Evolutionary conservation across 2,329 filamentous ascomycete genomes (phyloP), one percentile per base, ranked within the genome.

Genomic region (Phyllosticta citriasiana): DNA sequence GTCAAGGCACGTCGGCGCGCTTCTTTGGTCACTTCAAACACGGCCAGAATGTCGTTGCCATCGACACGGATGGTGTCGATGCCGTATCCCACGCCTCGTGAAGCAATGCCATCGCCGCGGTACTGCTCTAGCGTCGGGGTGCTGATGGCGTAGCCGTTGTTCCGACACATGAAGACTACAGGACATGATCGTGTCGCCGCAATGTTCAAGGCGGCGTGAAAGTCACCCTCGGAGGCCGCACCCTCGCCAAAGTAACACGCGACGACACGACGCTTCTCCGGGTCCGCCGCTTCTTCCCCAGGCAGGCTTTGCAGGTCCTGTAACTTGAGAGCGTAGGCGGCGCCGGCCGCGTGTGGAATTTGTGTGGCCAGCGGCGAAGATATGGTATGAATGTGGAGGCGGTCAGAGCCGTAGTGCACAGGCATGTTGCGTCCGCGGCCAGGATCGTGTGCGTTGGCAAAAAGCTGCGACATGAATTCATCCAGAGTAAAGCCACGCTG

Each of bases 381-480:
- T 57, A 96, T 89, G 4, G 91, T 92, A 73, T 95, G 89, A 85
- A 96, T 91, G 67, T 96, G 91, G 62, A 95, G 79, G 65, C 89
- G 86, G 62, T 81, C 84, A 73, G 88, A 91, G 55, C 92, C 92
- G 70, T 97, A 99, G 75, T 99, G 94, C 14, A 97, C 89, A 0
- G 94, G 94, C 94, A 99, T 99, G 69, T 96, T 97, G 64, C 93
- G 85, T 1, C 92, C 94, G 63, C 81, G 83, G 1, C 93, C 92
- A 0, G 80, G 74, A 68, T 99, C 94, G 65, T 90, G 84, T 60
- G 79, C 82, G 71, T 96, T 97, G 22, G 92, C 86, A 76, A 97
- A 97, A 8, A 99, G 77, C 73, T 99, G 94, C 67, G 85, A 88
- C 94, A 99, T 97, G 70, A 97, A 97, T 63, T 97, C 86, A 55